Base-by-base conservation (phyloP, 345 rosid species). In the Populus pruinosa region DNA sequence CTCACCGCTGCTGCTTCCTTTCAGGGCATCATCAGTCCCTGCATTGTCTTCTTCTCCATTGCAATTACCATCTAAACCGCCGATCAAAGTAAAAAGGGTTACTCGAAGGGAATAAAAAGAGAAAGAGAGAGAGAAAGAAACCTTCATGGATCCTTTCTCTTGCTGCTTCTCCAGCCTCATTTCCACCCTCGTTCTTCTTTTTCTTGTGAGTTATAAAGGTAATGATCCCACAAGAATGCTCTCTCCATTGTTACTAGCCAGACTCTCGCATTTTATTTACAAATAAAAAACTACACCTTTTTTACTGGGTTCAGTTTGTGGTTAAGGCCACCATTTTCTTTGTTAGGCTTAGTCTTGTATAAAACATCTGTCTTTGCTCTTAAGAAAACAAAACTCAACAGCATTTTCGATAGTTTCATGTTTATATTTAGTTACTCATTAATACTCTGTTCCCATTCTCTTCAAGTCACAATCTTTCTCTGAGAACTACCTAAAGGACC, bases 131-230 rank as follows among this genome's bases (percentile, higher is more conserved):
- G 21, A 17, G 0, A 8, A 14, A 21, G 5, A 31, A 5, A 68
- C 12, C 17, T 0, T 47, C 21, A 78, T 78, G 81, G 67, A 55
- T 73, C 47, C 13, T 61, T 72, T 67, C 62, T 77, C 68, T 43
- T 29, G 75, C 71, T 11, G 36, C 50, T 78, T 14, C 39, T 49
- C 70, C 70, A 8, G 31, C 25, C 72, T 67, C 59, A 8, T 56
- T 70, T 43, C 70, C 67, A 41, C 5, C 53, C 63, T 73, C 65
- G 16, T 81, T 64, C 23, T 66, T 53, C 78, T 76, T 12, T 72
- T 79, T 11, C 69, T 82, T 16, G 36, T 63, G 38, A 74, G 73
- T 74, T 65, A 62, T 3, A 78, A 49, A 63, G 81, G 84, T 81
- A 81, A 47, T 20, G 39, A 18, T 11, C 20, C 10, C 14, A 23